Evolutionary conservation across 345 rosid species (phyloP), one percentile per base, ranked within the genome.

Genomic region (Gynandropsis gynandra): DNA sequence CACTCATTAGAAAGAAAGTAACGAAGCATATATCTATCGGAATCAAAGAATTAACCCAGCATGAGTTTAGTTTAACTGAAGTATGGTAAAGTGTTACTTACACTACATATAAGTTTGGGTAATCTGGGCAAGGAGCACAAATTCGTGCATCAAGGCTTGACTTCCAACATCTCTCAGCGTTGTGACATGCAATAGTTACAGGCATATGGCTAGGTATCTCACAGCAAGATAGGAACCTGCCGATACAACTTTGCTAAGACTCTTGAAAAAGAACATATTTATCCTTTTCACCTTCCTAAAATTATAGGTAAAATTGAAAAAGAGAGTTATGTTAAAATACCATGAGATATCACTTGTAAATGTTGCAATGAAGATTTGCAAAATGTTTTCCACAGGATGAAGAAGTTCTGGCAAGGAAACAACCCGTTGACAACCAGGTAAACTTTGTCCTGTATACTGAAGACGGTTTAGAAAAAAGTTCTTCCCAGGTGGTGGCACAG

Each of bases 161-260:
- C 66, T 72, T 78, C 97, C 97, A 89, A 76, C 90, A 81, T 72
- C 75, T 75, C 59, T 80, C 83, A 16, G 77, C 64, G 66, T 78
- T 72, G 57, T 89, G 94, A 57, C 94, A 86, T 46, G 95, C 94
- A 65, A 89, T 66, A 53, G 95, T 86, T 57, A 89, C 88, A 10
- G 95, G 94, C 67, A 86, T 63, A 55, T 76, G 72, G 67, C 48
- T 42, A 17, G 95, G 95, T 64, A 86, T 83, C 75, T 70, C 67
- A 52, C 95, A 89, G 54, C 45, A 66, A 14, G 82, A 76, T 17
- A 86, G 61, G 73, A 89, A 89, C 97, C 95, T 86, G 43, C 47
- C 38, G 47, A 67, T 21, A 47, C 29, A 63, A 53, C 16, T 48
- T 59, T 7, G 32, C 24, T 72, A 41, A 74, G 43, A 39, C 42